Percentiles rank a stretch among this genome's conserved stretches.
Evolutionary conservation across 1,139 yeast species (phyloP).

Genomic region (Suzukiozyma palmioleophila): DNA sequence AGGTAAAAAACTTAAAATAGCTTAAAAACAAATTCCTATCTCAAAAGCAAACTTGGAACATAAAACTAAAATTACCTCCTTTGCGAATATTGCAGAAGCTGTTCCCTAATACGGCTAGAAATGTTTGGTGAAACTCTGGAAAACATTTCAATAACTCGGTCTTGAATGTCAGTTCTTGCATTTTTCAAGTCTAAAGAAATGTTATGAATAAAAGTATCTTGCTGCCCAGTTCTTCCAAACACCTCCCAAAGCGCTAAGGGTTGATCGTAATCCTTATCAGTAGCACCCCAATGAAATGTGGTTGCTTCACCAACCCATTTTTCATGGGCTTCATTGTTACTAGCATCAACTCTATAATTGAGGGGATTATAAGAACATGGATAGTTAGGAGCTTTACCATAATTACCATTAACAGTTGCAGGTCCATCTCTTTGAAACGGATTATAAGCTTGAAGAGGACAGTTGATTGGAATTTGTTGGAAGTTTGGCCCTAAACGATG

Average conservation of each 20-base stretch:
- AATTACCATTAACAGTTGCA: slow-evolving; percentile 6
- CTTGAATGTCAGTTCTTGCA: slow-evolving; percentile 5
- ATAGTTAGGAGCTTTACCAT: slow-evolving; percentile 6
- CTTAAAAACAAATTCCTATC: not conserved
- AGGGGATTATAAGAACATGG: slow-evolving; percentile 6
- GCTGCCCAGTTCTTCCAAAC: slow-evolving; percentile 5
- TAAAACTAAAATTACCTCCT: no score
- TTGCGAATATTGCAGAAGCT: not conserved
- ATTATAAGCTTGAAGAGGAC: slow-evolving; percentile 29
- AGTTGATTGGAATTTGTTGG: slow-evolving; percentile 61
- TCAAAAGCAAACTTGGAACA: no score
- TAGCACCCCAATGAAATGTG: slow-evolving; percentile 5
- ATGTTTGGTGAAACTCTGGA: slow-evolving; percentile 3
- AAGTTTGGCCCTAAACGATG: slow-evolving; percentile 54
- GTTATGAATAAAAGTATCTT: slow-evolving; percentile 6
- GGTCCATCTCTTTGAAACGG: slow-evolving; percentile 7
- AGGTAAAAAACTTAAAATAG: not conserved
- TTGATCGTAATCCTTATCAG: slow-evolving; percentile 4
- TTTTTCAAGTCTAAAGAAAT: slow-evolving; percentile 5
- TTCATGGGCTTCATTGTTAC: slow-evolving; percentile 6
- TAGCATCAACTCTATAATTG: slow-evolving; percentile 4
- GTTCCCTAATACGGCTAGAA: not conserved
- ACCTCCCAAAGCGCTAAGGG: slow-evolving; percentile 5
- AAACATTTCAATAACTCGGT: slow-evolving; percentile 5
- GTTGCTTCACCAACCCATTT: slow-evolving; percentile 7